These are phyloP conservation scores for Trichoderma sp. DNA, from an alignment of 2,329 filamentous ascomycete genomes.

Conservation along the genomic window DNA sequence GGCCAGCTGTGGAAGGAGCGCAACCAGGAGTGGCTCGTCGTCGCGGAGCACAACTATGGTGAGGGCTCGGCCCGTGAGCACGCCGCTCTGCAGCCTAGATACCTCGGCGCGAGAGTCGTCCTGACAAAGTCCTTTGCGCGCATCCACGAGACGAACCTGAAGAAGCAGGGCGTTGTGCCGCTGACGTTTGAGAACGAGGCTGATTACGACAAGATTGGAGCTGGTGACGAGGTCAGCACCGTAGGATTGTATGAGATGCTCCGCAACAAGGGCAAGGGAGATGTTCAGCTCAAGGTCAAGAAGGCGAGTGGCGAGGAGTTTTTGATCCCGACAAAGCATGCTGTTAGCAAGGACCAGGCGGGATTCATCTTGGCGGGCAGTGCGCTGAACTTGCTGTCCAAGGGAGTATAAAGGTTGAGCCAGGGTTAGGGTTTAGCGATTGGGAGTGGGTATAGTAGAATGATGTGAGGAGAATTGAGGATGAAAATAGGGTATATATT, in stretches of 20 bases:
- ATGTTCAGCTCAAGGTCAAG: constrained; percentile 70
- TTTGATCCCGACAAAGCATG: constrained; percentile 78
- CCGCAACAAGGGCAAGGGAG: constrained; percentile 72
- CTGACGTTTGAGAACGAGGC: constrained; percentile 85
- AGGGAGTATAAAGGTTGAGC: constrained; percentile 41
- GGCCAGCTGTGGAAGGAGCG: constrained; percentile 79
- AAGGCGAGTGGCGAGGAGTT: constrained; percentile 63
- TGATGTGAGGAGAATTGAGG: neutral
- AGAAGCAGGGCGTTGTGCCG: constrained; percentile 96
- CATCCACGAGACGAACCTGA: constrained; percentile 93
- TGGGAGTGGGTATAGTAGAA: neutral
- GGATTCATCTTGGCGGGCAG: constrained; percentile 91
- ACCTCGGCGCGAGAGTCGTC: constrained; percentile 81
- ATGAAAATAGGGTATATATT: neutral
- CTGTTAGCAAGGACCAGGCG: constrained; percentile 85
- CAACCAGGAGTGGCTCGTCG: constrained; percentile 82
- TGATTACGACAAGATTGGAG: constrained; percentile 82
- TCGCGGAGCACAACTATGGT: constrained; percentile 97
- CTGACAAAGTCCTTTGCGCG: constrained; percentile 85
- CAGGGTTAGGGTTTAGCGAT: neutral
- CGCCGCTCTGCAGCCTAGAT: constrained; percentile 86
- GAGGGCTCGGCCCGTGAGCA: constrained; percentile 89
- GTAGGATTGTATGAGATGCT: constrained; percentile 84
- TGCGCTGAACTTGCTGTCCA: constrained; percentile 85
- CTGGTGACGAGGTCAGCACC: constrained; percentile 81